Conservation (phyloP, 306 rosid genomes). For the Sicyos edulis region DNA sequence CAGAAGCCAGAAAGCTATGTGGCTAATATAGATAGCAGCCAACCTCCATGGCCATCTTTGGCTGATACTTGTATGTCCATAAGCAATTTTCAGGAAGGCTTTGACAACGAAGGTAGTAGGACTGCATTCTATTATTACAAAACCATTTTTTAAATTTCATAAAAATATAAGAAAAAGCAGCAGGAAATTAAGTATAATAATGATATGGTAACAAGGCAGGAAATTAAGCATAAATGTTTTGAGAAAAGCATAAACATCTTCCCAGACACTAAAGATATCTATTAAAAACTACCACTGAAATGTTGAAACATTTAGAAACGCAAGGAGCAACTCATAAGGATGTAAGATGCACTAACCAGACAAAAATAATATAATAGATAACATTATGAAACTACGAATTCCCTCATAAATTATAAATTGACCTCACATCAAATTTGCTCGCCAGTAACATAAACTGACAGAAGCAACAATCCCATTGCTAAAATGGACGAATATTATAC, state of each 20-base stretch:
- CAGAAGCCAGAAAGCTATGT: neutral
- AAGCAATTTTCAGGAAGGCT: constrained; percentile 39
- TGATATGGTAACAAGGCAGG: too few relatives aligned
- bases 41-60: constrained; percentile 68
- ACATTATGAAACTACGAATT: neutral
- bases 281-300: constrained; percentile 1
- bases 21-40: neutral
- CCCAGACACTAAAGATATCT: neutral
- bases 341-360: neutral
- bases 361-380: neutral
- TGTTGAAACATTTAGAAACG: constrained; percentile 3
- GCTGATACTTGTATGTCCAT: constrained; percentile 78
- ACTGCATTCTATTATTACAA: constrained; percentile 39
- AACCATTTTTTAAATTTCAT: neutral
- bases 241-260: neutral
- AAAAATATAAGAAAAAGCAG: neutral
- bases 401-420: neutral
- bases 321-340: neutral
- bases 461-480: constrained; percentile 10
- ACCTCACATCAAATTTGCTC: neutral
- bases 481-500: neutral
- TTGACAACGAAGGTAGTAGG: constrained; percentile 40
- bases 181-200: neutral
- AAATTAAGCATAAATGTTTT: neutral
- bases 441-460: neutral